Base-by-base conservation (phyloP, 176 grass and related monocot species). In the Saccharum spontaneum region DNA sequence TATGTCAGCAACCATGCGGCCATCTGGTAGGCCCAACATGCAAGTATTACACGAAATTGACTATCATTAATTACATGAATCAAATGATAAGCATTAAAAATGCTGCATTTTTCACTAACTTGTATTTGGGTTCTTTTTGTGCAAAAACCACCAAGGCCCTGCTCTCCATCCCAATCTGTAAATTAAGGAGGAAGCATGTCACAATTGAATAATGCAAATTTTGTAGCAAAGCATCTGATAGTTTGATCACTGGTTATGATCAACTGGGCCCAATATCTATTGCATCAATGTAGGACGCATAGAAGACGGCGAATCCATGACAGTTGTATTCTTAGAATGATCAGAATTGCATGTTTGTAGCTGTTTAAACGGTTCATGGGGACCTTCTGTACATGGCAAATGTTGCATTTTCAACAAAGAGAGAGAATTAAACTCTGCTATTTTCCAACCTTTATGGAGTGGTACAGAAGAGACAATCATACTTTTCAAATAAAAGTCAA, bases 61-160 rank as follows among this genome's bases (percentile, higher is more conserved):
- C 39, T 40, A 76, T 40, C 52, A 45, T 43, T 64, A 88, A 45
- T 43, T 64, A 88, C 76, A 85, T 1, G 17, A 65, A 50, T 75
- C 17, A 62, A 81, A 81, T 81, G 40, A 41, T 37, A 49, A 63
- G 17, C 34, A 48, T 24, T 54, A 63, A 31, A 75, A 74, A 80
- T 59, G 45, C 45, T 16, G 7, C 33, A 26, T 69, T 36, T 70
- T 33, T 82, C 63, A 89, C 71, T 43, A 84, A 92, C 93, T 87
- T 91, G 67, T 76, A 70, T 61, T 43, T 83, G 72, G 20, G 71
- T 68, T 87, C 60, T 76, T 92, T 69, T 84, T 54, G 14, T 91
- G 77, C 67, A 92, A 87, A 86, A 95, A 95, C 88, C 90, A 92
- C 93, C 93, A 95, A 28, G 93, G 90, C 39, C 93, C 93, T 89